Percentiles rank a stretch among this genome's conserved stretches.
Evolutionary conservation across 768 basidiomycete genomes (phyloP).

Genomic region (Suillus cothurnatus): DNA sequence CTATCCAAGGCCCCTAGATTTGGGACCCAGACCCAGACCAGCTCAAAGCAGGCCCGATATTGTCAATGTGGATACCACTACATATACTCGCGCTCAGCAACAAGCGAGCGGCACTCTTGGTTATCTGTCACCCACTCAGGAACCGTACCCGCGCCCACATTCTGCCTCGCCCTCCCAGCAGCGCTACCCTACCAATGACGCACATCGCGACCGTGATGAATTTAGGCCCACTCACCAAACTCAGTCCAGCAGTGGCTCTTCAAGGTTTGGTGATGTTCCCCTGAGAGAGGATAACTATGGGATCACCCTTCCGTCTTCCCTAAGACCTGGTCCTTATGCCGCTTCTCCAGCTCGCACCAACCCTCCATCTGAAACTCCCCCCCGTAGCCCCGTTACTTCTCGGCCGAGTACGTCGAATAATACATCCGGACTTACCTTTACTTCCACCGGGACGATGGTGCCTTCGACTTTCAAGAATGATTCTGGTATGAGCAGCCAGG

Average conservation of each 20-base stretch:
- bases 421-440: slow-evolving; percentile 25
- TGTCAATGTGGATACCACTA: slow-evolving; percentile 20
- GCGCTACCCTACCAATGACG: slow-evolving; percentile 27
- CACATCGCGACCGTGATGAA: slow-evolving; percentile 29
- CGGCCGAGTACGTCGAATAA: slow-evolving; percentile 39
- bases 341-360: slow-evolving; percentile 26
- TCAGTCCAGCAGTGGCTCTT: slow-evolving; percentile 30
- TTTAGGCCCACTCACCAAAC: slow-evolving; percentile 31
- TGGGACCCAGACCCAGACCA: slow-evolving; percentile 25
- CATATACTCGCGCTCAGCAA: slow-evolving; percentile 18
- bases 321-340: slow-evolving; percentile 31
- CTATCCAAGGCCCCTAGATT: slow-evolving; percentile 23
- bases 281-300: slow-evolving; percentile 33
- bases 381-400: slow-evolving; percentile 63
- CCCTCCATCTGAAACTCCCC: slow-evolving; percentile 52
- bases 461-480: slow-evolving; percentile 22
- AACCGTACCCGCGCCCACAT: slow-evolving; percentile 63
- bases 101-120: slow-evolving; percentile 21
- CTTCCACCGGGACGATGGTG: slow-evolving; percentile 31
- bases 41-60: slow-evolving; percentile 26
- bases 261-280: slow-evolving; percentile 34
- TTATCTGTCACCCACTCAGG: slow-evolving; percentile 49
- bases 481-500: slow-evolving; percentile 33
- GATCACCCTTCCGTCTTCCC: slow-evolving; percentile 24
- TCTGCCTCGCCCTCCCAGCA: slow-evolving; percentile 50